Base-by-base conservation (phyloP, 2,329 filamentous ascomycete species). In the Cladosporium oxysporum region DNA sequence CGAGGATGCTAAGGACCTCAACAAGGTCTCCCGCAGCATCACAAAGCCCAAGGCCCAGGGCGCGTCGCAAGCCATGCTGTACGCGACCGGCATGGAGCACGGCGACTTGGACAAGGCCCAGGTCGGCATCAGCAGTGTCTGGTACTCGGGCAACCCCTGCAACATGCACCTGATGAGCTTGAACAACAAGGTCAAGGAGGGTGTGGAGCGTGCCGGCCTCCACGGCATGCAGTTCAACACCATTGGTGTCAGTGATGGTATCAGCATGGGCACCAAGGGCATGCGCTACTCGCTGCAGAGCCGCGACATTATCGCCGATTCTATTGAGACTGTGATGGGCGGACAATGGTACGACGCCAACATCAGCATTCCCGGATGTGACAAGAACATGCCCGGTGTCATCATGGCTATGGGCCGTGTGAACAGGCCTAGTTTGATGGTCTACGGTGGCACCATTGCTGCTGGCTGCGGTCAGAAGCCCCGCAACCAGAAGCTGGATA, bases 261-360 rank as follows among this genome's bases (percentile, higher is more conserved):
- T 99, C 74, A 97, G 92, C 73, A 99, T 99, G 95, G 95, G 95
- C 61, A 99, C 95, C 58, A 91, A 90, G 41, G 95, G 96, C 73
- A 99, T 99, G 95, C 87, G 94, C 69, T 98, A 93, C 82, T 76
- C 74, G 8, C 70, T 78, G 64, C 95, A 98, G 83, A 96, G 92
- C 72, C 87, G 95, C 78, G 95, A 99, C 80, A 87, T 99, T 75
- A 99, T 99, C 74, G 95, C 95, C 75, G 95, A 99, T 82, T 96
- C 91, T 68, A 96, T 99, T 75, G 95, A 99, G 85, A 98, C 95
- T 5, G 95, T 99, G 74, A 99, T 98, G 93, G 90, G 93, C 71
- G 95, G 93, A 18, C 95, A 99, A 81, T 98, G 93, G 93, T 98
- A 99, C 78, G 95, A 99, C 79, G 94, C 89, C 72, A 98, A 98